These are phyloP conservation scores for Coniferiporia sulphurascens DNA, from an alignment of 1,284 basidiomycete species.

Conservation along the genomic window DNA sequence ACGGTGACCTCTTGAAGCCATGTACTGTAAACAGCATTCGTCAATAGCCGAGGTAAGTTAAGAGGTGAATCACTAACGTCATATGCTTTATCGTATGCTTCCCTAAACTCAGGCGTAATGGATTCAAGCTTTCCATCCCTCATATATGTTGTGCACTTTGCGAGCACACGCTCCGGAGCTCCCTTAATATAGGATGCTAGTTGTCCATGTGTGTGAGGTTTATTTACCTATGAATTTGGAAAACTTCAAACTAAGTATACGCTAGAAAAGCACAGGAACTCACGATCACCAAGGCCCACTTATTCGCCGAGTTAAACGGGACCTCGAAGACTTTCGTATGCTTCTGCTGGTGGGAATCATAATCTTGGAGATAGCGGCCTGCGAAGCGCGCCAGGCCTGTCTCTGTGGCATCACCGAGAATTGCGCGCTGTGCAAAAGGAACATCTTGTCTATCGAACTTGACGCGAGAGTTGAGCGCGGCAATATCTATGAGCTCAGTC, in stretches of 20 bases:
- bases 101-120: constrained; percentile 52
- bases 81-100: constrained; percentile 54
- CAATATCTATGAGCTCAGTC: constrained; percentile 57
- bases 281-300: constrained; percentile 67
- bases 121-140: constrained; percentile 44
- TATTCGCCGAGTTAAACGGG: constrained; percentile 68
- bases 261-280: constrained; percentile 23
- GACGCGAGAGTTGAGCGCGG: constrained; percentile 60
- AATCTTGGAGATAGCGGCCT: constrained; percentile 46
- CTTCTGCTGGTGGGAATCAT: constrained; percentile 48
- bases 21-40: constrained; percentile 41
- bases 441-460: constrained; percentile 63
- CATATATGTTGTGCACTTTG: constrained; percentile 56
- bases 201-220: constrained; percentile 42
- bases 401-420: constrained; percentile 67
- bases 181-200: constrained; percentile 60
- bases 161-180: constrained; percentile 61
- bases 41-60: neutral
- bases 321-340: constrained; percentile 61
- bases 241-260: neutral
- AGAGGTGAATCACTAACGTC: constrained; percentile 35
- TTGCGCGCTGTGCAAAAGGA: constrained; percentile 56
- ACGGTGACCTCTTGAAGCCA: constrained; percentile 66
- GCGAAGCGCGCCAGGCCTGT: constrained; percentile 64
- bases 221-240: constrained; percentile 42